Base-by-base conservation (phyloP, 495 filamentous ascomycete species). In the Penicilliopsis zonata region DNA sequence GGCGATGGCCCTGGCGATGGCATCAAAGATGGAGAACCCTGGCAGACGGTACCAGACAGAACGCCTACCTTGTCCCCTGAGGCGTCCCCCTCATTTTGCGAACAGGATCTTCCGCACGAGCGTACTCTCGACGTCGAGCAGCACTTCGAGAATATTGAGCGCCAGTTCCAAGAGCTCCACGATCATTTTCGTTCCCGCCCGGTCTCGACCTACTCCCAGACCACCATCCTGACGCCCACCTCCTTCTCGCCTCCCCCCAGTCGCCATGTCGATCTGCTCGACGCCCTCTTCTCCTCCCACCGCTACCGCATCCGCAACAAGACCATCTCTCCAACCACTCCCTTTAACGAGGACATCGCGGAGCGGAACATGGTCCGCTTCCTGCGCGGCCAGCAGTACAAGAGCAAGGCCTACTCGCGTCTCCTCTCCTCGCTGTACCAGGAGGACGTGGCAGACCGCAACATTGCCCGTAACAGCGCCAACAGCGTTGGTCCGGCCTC, bases 271-370 rank as follows among this genome's bases (percentile, higher is more conserved):
- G 62, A 66, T 38, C 38, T 66, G 16, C 42, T 64, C 28, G 59
- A 59, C 32, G 59, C 62, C 5, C 20, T 66, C 15, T 48, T 43
- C 21, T 41, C 49, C 8, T 43, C 52, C 1, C 44, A 61, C 28
- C 52, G 42, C 10, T 37, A 51, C 19, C 53, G 46, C 18, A 43
- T 42, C n/a, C 36, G 45, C 15, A 18, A 42, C 15, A 35, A 28
- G 35, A 16, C 43, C 4, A 38, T 53, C 28, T 53, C 58, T 12
- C 58, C 56, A 5, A 49, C 42, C 9, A 52, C 46, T 13, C 58
- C 52, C 3, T 66, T 63, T 37, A 66, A 66, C 23, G 62, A 66
- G 43, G 59, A 66, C 43, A 47, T 66, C 16, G 62, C 62, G 4
- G 62, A 66, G 36, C 55, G 62, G 7, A 66, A 66, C 28, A 62